Evolutionary conservation across 2,329 filamentous ascomycete genomes (phyloP).

Genomic region (Ilyonectria destructans): DNA sequence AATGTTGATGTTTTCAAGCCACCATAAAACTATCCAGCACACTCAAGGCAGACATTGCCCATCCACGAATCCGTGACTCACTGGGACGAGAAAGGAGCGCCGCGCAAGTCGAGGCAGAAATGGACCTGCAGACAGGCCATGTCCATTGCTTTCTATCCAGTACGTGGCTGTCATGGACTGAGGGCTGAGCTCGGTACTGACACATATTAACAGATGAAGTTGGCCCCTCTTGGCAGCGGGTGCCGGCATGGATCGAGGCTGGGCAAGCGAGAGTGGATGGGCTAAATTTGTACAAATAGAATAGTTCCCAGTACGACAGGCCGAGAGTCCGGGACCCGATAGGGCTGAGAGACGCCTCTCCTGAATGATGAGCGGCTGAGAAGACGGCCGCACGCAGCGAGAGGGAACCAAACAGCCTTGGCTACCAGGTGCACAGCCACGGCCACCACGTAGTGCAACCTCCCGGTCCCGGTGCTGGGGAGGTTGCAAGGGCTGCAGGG

Average conservation of each 20-base stretch:
- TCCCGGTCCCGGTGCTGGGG: background rate
- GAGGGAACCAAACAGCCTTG: constrained; percentile 20
- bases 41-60: background rate
- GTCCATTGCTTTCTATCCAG: background rate
- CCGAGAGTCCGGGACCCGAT: constrained; percentile 11
- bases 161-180: background rate
- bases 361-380: constrained; percentile 7
- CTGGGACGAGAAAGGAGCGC: background rate
- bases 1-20: background rate
- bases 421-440: constrained; percentile 3
- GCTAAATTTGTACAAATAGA: background rate
- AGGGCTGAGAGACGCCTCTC: constrained; percentile 26
- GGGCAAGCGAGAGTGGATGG: constrained; percentile 3
- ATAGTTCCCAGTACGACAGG: background rate
- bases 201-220: background rate
- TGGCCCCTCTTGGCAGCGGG: constrained; percentile 1
- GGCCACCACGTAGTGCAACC: background rate
- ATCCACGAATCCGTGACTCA: background rate
- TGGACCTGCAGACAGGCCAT: background rate
- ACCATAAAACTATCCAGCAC: background rate
- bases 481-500: background rate
- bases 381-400: background rate
- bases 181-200: background rate
- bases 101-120: background rate
- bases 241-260: constrained; percentile 18